Evolutionary conservation across 2,329 filamentous ascomycete species (phyloP), one percentile per base, ranked within the genome.

Genomic region (Tolypocladium capitatum): DNA sequence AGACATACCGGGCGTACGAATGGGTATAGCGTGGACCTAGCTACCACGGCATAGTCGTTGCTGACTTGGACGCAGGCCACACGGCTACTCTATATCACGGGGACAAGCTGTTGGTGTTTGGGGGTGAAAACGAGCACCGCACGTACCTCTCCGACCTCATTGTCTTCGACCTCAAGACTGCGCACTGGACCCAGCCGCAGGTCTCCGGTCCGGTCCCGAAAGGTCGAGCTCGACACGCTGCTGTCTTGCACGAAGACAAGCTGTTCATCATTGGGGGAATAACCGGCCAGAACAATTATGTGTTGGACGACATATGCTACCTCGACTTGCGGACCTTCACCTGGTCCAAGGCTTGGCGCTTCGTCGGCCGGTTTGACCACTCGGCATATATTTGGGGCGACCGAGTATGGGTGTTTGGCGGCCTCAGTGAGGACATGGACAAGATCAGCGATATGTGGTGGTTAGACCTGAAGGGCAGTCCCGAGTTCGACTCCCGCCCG

Each of bases 281-380:
- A 57, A 94, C 89, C 5, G 91, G 90, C 2, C 85, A 91, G 55
- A 89, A 92, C 55, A 95, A 88, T 60, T 83, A 87, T 57, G 90
- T 97, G 24, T 73, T 97, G 44, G 91, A 97, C 62, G 92, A 98
- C 61, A 88, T 98, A 45, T 95, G 89, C 69, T 98, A 94, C 60
- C 77, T 98, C 44, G 92, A 98, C 62, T 73, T 98, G 43, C 96
- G 94, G 70, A 97, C 92, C 2, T 96, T 88, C 74, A 95, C 90
- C 1, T 98, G 92, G 92, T 97, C 91, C 48, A 82, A 88, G 49
- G 83, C 88, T 36, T 98, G 92, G 92, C 86, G 84, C 51, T 98
- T 98, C 62, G 90, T 96, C 27, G 83, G 86, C 44, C 81, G 92
- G 35, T 98, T 95, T 61, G 92, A 98, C 58, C 92, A 98, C 62